phyloP scores from a whole-genome alignment of 345 rosid genomes.

The Gynandropsis gynandra region DNA sequence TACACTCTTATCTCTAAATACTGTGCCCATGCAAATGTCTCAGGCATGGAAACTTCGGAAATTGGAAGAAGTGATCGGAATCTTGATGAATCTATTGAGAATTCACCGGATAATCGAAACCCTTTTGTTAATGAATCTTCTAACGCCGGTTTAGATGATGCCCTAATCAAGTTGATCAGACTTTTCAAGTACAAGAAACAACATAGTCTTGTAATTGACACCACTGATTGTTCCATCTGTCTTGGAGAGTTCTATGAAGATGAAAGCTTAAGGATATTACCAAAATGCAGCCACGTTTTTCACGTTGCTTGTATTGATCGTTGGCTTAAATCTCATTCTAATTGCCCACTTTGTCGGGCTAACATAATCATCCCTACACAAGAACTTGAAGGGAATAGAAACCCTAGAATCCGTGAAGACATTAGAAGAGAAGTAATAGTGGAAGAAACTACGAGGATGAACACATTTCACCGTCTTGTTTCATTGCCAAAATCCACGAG shows the following conservation, averaged over 20 bases:
- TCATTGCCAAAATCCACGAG: conserved; percentile 24
- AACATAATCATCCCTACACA: conserved; percentile 37
- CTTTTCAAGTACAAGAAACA: conserved; percentile 49
- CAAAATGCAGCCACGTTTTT: conserved; percentile 77
- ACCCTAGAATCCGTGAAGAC: conserved; percentile 23
- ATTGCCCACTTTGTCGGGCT: conserved; percentile 86
- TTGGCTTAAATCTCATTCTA: conserved; percentile 82
- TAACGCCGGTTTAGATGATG: conserved; percentile 68
- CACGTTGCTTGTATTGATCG: conserved; percentile 82
- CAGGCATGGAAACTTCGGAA: conserved; percentile 25
- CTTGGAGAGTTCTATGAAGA: conserved; percentile 75
- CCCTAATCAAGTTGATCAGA: conserved; percentile 61
- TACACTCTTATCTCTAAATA: conserved; percentile 68
- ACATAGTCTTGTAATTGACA: conserved; percentile 37
- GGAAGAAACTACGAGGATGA: background rate
- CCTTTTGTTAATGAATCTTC: conserved; percentile 54
- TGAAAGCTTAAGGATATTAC: conserved; percentile 71
- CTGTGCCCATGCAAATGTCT: conserved; percentile 36
- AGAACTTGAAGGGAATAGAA: conserved; percentile 26
- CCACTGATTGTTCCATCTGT: conserved; percentile 82
- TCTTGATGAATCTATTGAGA: conserved; percentile 26
- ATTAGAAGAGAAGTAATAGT: conserved; percentile 8
- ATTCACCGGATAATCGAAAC: conserved; percentile 32
- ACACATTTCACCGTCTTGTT: background rate
- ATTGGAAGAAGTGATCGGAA: conserved; percentile 24